phyloP scores from a whole-genome alignment of 2,329 filamentous ascomycete species.

The Thermoascus crustaceus region DNA sequence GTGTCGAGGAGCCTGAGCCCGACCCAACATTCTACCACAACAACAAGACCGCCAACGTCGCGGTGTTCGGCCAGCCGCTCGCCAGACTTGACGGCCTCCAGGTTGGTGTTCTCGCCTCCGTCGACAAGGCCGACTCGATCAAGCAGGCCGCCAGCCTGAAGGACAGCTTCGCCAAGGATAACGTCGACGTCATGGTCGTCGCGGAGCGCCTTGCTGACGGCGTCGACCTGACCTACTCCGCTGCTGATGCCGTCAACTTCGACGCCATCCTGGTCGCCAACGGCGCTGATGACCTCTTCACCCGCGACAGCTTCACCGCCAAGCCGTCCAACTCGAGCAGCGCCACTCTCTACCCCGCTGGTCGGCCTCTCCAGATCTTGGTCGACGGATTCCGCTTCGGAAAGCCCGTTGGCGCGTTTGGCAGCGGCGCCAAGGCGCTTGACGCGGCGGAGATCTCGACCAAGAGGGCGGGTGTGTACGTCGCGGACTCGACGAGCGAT shows the following conservation, averaged over 20 bases:
- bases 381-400: constrained; percentile 58
- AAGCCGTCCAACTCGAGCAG: constrained; percentile 20
- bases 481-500: constrained; percentile 23
- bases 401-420: constrained; percentile 59
- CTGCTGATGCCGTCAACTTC: constrained; percentile 46
- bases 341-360: constrained; percentile 54
- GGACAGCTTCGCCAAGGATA: constrained; percentile 28
- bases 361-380: constrained; percentile 57
- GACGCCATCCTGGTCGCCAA: constrained; percentile 49
- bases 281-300: constrained; percentile 48
- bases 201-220: constrained; percentile 49
- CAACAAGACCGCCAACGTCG: constrained; percentile 56
- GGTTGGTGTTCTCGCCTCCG: constrained; percentile 54
- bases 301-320: constrained; percentile 13
- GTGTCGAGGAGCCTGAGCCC: constrained; percentile 48
- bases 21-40: constrained; percentile 60
- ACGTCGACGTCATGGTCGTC: constrained; percentile 52
- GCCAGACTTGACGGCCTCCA: constrained; percentile 55
- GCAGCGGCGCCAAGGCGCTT: constrained; percentile 35
- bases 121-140: constrained; percentile 37
- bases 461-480: constrained; percentile 28
- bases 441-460: constrained; percentile 37
- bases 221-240: constrained; percentile 57
- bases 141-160: constrained; percentile 45
- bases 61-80: constrained; percentile 51